phyloP scores from a whole-genome alignment of 2,329 filamentous ascomycete genomes.

The Coniochaeta pulveracea region DNA sequence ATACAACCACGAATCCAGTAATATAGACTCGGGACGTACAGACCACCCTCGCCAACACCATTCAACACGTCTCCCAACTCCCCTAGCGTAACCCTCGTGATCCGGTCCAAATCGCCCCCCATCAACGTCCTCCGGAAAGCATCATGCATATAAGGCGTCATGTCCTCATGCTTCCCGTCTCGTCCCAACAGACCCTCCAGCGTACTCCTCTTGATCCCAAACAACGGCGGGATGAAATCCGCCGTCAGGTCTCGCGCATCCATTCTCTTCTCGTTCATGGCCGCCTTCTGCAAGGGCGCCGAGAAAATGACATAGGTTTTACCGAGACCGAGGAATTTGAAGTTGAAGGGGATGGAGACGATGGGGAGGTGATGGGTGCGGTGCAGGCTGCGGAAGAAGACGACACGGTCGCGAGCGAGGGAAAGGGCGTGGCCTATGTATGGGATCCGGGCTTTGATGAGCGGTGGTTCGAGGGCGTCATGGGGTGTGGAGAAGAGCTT shows the following conservation, averaged over 20 bases:
- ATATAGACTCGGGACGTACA: constrained; percentile 24
- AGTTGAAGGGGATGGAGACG: constrained; percentile 5
- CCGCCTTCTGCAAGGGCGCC: constrained; percentile 18
- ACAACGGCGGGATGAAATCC: constrained; percentile 23
- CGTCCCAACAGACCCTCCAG: constrained; percentile 17
- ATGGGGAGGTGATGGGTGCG: constrained; percentile 3
- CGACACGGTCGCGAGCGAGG: neutral
- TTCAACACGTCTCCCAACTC: constrained; percentile 20
- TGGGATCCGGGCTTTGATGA: constrained; percentile 6
- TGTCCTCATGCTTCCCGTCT: constrained; percentile 20
- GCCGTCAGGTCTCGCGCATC: constrained; percentile 28
- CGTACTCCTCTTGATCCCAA: constrained; percentile 21
- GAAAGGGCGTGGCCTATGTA: constrained; percentile 8
- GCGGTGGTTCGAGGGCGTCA: constrained; percentile 9
- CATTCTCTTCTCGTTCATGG: constrained; percentile 27
- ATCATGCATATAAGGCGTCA: constrained; percentile 23
- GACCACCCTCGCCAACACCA: constrained; percentile 9
- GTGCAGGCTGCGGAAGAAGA: constrained; percentile 7
- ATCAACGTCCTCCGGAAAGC: constrained; percentile 22
- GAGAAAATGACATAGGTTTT: constrained; percentile 6
- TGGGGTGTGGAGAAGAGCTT: too few species aligned
- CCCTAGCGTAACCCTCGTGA: constrained; percentile 23
- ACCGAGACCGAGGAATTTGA: neutral
- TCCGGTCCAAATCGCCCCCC: constrained; percentile 18
- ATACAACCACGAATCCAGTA: constrained; percentile 25